Percentiles rank a stretch among this genome's conserved stretches.
phyloP scores from a whole-genome alignment of 2,329 filamentous ascomycete species.

The Claviceps humidiphila region DNA sequence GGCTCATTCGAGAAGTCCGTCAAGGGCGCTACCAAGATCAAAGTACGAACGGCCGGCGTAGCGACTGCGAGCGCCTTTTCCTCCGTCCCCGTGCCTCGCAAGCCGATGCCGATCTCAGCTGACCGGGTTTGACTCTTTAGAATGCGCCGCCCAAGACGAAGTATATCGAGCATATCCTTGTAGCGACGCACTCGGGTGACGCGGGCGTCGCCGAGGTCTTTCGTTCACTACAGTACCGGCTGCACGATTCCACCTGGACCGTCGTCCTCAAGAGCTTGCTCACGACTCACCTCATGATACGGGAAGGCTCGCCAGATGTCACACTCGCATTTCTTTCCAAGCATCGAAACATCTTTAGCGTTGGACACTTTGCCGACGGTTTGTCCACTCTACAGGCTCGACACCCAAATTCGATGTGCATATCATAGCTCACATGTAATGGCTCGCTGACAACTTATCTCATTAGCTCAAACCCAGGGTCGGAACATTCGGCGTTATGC shows the following conservation, averaged over 20 bases:
- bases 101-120: not conserved
- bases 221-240: conserved; percentile 71
- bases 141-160: conserved; percentile 95
- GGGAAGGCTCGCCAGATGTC: conserved; percentile 81
- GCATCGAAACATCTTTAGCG: conserved; percentile 70
- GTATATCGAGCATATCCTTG: conserved; percentile 95
- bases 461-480: conserved; percentile 77
- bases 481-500: conserved; percentile 89
- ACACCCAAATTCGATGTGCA: no score
- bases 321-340: conserved; percentile 75
- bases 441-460: not conserved
- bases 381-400: conserved; percentile 20
- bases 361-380: conserved; percentile 90
- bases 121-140: conserved; percentile 27
- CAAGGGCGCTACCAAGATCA: conserved; percentile 96
- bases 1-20: conserved; percentile 97
- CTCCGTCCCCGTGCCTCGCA: not conserved
- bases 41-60: conserved; percentile 40
- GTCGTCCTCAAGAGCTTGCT: conserved; percentile 97
- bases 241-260: conserved; percentile 98
- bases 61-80: not conserved
- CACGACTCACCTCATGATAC: conserved; percentile 92
- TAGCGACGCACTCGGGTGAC: conserved; percentile 90
- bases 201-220: conserved; percentile 93
- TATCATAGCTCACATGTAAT: no score